Evolutionary conservation across 306 rosid genomes (phyloP).

Genomic region (Malus asiatica): DNA sequence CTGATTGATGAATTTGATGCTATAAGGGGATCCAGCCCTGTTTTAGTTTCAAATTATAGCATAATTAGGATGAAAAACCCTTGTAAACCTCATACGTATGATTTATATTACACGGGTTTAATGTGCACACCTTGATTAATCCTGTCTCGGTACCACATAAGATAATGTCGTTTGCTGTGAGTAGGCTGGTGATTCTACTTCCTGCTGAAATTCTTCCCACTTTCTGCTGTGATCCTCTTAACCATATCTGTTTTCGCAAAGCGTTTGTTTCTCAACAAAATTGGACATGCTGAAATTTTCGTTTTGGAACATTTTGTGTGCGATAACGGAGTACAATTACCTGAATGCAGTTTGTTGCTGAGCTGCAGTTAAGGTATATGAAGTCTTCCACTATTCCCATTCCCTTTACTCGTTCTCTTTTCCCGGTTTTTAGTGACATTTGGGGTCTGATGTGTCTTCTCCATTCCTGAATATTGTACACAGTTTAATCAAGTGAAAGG

Average conservation of each 20-base stretch:
- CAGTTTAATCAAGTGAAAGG: conserved; percentile 24
- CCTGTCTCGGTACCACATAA: conserved; percentile 74
- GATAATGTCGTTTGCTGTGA: conserved; percentile 62
- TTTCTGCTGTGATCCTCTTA: conserved; percentile 53
- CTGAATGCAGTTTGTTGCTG: conserved; percentile 62
- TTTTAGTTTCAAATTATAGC: conserved; percentile 10
- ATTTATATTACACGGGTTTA: not conserved
- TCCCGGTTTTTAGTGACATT: conserved; percentile 32
- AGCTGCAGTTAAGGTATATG: conserved; percentile 51
- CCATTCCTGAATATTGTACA: conserved; percentile 47
- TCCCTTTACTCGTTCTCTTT: conserved; percentile 47
- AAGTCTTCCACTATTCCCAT: conserved; percentile 77
- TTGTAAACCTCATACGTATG: not conserved
- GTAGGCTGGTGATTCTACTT: conserved; percentile 62
- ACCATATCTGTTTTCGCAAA: conserved; percentile 53
- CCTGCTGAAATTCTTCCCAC: conserved; percentile 81
- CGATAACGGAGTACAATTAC: conserved; percentile 9
- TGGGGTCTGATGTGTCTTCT: conserved; percentile 49
- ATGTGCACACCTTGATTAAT: conserved; percentile 45
- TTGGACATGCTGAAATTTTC: not conserved
- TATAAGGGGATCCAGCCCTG: conserved; percentile 88
- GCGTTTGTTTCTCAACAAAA: not conserved
- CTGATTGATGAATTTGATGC: conserved; percentile 2
- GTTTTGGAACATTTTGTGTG: not conserved
- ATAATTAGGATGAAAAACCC: not conserved